Percentiles rank a stretch among this genome's conserved stretches.
phyloP scores from a whole-genome alignment of 768 basidiomycete genomes.

The Pulveroboletus sp. region DNA sequence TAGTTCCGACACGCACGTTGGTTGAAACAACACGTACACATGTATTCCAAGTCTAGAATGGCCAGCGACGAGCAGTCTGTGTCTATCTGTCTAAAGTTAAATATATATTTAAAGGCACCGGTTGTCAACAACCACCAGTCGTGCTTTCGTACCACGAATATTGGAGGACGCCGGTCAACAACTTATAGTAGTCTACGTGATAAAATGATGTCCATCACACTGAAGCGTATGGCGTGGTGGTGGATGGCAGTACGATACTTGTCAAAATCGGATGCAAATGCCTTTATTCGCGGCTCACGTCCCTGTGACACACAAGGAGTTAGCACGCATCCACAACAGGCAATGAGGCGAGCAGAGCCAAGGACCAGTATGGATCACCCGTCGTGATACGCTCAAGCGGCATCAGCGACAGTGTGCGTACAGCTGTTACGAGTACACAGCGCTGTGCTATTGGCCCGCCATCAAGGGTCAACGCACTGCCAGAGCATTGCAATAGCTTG shows the following conservation, averaged over 20 bases:
- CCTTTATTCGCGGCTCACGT: conserved; percentile 32
- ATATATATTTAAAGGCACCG: neutral
- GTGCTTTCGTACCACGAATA: neutral
- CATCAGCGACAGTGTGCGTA: conserved; percentile 1
- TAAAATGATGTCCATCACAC: neutral
- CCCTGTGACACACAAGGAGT: conserved; percentile 19
- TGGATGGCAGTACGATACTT: neutral
- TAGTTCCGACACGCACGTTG: no score
- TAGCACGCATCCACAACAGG: conserved; percentile 4
- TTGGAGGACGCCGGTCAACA: neutral
- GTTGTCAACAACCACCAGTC: no score
- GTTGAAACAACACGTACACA: no score
- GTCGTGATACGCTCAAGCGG: conserved; percentile 12
- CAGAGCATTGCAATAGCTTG: neutral
- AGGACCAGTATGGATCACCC: neutral
- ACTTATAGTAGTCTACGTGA: neutral
- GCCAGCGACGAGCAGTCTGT: neutral
- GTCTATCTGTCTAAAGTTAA: neutral
- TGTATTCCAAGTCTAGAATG: no score
- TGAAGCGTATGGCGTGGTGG: neutral
- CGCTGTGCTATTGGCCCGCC: neutral
- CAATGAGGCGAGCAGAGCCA: neutral
- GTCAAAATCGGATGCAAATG: neutral
- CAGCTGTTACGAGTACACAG: neutral
- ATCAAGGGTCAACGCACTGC: neutral